Evolutionary conservation across 805 yeast species (phyloP).

Genomic region (Starmerella apicola): DNA sequence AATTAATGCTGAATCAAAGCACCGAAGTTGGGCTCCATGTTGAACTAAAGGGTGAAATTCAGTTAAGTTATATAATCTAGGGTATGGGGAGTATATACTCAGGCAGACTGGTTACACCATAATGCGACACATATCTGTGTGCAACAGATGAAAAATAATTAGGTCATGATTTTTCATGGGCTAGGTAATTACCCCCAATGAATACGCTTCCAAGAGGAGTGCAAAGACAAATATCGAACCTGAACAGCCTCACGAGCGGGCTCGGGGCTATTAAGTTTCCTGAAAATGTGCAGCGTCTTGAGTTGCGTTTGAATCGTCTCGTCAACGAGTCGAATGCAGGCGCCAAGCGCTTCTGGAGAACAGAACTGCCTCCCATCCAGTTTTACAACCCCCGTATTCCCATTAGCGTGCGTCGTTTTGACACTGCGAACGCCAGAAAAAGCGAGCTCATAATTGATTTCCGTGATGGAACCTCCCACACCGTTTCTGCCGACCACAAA

Average conservation of each 20-base stretch:
- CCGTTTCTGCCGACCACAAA: slow-evolving; percentile 43
- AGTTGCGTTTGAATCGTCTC: slow-evolving; percentile 20
- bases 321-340: slow-evolving; percentile 16
- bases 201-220: slow-evolving; percentile 22
- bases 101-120: no score
- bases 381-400: slow-evolving; percentile 69
- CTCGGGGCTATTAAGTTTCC: slow-evolving; percentile 26
- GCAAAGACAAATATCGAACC: slow-evolving; percentile 20
- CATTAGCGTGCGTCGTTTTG: slow-evolving; percentile 48
- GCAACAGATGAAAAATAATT: no score
- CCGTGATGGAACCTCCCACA: slow-evolving; percentile 30
- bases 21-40: no score
- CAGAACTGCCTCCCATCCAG: slow-evolving; percentile 59
- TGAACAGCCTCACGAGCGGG: slow-evolving; percentile 24
- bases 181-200: no score
- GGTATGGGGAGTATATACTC: no score
- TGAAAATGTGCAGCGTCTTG: slow-evolving; percentile 16
- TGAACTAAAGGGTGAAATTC: no score
- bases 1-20: no score
- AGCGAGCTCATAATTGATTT: slow-evolving; percentile 34
- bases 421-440: slow-evolving; percentile 32
- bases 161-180: no score
- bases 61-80: no score
- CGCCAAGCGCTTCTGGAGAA: slow-evolving; percentile 57
- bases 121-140: no score